A percentile compares a stretch with the other conserved stretches of the same genome.
Conservation (phyloP, 2,329 filamentous ascomycete genomes). For the Tolypocladium inflatum region DNA sequence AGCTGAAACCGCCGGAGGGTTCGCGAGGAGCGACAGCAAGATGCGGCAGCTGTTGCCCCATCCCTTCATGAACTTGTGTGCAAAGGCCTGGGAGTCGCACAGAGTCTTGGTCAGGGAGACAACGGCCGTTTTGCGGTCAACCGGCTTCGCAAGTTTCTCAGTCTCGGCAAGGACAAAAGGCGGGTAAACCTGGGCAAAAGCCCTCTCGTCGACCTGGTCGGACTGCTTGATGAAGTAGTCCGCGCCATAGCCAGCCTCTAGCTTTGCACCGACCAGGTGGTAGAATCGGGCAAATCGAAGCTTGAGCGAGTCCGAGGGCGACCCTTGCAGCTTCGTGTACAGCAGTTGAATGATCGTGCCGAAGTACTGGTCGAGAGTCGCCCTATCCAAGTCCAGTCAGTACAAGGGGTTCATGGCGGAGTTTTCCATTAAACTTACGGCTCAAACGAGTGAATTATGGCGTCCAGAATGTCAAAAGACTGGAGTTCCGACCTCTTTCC, state of each 20-base stretch:
- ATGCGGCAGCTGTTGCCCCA: constrained; percentile 87
- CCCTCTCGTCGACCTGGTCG: constrained; percentile 68
- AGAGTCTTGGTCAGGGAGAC: constrained; percentile 90
- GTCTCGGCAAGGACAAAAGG: constrained; percentile 81
- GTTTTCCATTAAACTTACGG: constrained; percentile 38
- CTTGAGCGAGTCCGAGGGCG: constrained; percentile 67
- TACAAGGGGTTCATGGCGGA: neutral
- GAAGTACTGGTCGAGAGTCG: constrained; percentile 66
- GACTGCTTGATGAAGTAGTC: constrained; percentile 85
- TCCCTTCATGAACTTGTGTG: constrained; percentile 72
- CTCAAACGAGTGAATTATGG: constrained; percentile 63
- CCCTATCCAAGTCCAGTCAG: constrained; percentile 25
- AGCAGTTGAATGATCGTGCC: constrained; percentile 71
- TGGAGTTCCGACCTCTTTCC: constrained; percentile 78
- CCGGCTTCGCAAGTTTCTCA: constrained; percentile 74
- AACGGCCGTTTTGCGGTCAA: constrained; percentile 89
- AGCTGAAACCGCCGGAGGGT: constrained; percentile 62
- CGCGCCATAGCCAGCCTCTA: constrained; percentile 74
- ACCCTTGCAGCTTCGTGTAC: constrained; percentile 64
- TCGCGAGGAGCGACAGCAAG: constrained; percentile 81
- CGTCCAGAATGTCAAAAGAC: constrained; percentile 84
- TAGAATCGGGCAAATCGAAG: constrained; percentile 89
- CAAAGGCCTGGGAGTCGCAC: constrained; percentile 77
- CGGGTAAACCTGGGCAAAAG: constrained; percentile 81
- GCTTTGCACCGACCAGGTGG: constrained; percentile 73